These are phyloP conservation scores for Talaromyces rugulosus DNA, from an alignment of 2,329 filamentous ascomycete species.

Conservation along the genomic window DNA sequence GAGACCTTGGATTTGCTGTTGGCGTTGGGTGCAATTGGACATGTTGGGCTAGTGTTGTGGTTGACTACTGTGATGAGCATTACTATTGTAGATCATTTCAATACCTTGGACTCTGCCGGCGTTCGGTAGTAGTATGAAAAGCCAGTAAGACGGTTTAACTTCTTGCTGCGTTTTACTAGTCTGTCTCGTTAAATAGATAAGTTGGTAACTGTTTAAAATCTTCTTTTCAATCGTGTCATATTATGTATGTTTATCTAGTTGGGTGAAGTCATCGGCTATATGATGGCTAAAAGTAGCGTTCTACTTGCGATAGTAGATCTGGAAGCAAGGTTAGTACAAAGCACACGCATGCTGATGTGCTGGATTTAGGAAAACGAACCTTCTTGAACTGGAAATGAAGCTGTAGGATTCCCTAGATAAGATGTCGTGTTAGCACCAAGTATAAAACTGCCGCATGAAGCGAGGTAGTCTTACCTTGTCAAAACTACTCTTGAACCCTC, in stretches of 20 bases:
- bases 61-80: background rate
- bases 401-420: slow-evolving; percentile 76
- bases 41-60: slow-evolving; percentile 1
- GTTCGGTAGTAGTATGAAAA: background rate
- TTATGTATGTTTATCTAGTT: background rate
- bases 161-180: background rate
- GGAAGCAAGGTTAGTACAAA: slow-evolving; percentile 12
- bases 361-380: slow-evolving; percentile 47
- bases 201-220: background rate
- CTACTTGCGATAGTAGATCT: slow-evolving; percentile 50
- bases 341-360: background rate
- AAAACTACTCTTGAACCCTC: slow-evolving; percentile 93
- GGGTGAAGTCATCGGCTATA: background rate
- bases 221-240: background rate
- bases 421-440: slow-evolving; percentile 13
- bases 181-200: background rate
- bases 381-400: slow-evolving; percentile 99
- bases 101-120: background rate
- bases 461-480: slow-evolving; percentile 71
- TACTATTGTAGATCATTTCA: background rate
- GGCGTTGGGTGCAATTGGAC: slow-evolving; percentile 3
- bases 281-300: background rate
- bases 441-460: background rate
- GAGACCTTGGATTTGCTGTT: background rate
- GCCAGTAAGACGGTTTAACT: background rate